phyloP scores from a whole-genome alignment of 139 green algal species.

The Chlamydomonas sp. region DNA sequence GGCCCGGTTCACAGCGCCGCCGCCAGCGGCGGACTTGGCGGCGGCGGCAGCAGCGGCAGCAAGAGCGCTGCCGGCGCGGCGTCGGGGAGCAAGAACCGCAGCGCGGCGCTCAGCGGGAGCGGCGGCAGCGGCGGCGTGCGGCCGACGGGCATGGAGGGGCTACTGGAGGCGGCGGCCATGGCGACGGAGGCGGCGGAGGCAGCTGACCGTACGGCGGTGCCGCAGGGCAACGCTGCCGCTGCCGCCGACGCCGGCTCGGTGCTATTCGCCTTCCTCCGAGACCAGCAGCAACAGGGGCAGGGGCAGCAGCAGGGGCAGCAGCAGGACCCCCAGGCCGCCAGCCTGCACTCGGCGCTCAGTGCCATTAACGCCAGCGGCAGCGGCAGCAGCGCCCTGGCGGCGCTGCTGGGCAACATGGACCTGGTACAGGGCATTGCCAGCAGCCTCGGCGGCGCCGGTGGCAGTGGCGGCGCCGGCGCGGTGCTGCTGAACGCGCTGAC shows the following conservation, averaged over 20 bases:
- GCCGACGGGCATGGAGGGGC: too few relatives aligned
- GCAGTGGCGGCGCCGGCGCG: background rate
- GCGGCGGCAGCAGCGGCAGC: background rate
- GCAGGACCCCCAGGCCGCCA: background rate
- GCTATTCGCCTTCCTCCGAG: background rate
- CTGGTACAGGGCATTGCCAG: background rate
- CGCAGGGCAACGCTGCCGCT: background rate
- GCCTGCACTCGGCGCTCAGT: background rate
- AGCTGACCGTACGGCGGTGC: too few relatives aligned
- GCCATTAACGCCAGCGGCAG: background rate
- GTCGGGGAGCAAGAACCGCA: background rate
- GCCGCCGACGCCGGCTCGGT: background rate
- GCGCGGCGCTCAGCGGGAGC: background rate
- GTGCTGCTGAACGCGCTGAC: background rate
- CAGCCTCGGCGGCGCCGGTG: background rate
- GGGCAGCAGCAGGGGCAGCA: constrained; percentile 8
- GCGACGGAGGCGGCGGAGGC: background rate
- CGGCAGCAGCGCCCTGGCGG: background rate
- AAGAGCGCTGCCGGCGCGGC: background rate
- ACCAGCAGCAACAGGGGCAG: background rate
- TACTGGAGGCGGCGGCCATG: background rate
- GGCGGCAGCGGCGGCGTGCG: background rate
- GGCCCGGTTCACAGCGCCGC: background rate
- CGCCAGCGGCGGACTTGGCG: background rate
- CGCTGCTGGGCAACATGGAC: background rate